Evolutionary conservation across 345 rosid genomes (phyloP).

Genomic region (Excoecaria agallocha): DNA sequence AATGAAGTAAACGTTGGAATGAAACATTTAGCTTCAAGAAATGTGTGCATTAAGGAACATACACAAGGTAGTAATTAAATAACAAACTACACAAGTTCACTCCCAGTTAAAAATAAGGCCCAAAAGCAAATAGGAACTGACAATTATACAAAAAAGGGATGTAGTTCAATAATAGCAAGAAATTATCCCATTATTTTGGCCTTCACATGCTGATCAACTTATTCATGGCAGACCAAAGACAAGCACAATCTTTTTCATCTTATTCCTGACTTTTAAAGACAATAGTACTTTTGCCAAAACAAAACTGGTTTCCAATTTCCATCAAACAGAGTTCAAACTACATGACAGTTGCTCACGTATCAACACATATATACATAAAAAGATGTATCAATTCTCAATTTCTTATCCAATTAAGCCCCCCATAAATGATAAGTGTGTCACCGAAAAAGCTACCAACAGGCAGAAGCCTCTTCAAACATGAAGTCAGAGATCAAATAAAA

Average conservation of each 20-base stretch:
- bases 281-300: background rate
- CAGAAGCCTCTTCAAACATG: background rate
- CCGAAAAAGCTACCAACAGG: background rate
- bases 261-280: background rate
- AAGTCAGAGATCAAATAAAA: background rate
- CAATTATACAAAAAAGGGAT: background rate
- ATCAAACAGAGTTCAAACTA: background rate
- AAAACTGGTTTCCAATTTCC: background rate
- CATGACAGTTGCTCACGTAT: background rate
- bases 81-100: background rate
- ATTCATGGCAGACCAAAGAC: background rate
- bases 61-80: background rate
- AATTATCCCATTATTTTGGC: background rate
- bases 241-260: background rate
- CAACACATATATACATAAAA: background rate
- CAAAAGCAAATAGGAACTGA: background rate
- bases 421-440: background rate
- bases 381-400: background rate
- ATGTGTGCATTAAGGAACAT: background rate
- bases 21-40: conserved; percentile 4
- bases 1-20: conserved; percentile 5
- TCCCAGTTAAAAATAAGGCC: background rate
- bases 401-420: background rate
- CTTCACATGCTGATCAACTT: background rate
- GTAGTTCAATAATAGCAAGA: background rate